Evolutionary conservation across 192 early-diverging fungal species (phyloP), one percentile per base, ranked within the genome.

Genomic region (Backusella morwellensis): DNA sequence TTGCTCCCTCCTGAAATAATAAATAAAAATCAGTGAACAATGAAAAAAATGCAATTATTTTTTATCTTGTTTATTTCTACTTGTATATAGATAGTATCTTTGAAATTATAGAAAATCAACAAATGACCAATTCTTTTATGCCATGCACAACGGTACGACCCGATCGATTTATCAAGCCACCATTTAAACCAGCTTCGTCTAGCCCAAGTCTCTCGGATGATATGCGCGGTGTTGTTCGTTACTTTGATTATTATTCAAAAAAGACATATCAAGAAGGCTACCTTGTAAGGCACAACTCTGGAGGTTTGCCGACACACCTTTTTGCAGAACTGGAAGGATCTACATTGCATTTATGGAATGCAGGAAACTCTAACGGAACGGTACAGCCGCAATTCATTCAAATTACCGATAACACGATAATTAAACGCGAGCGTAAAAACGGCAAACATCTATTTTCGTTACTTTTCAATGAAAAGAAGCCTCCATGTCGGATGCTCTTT

Each of bases 11-110:
- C 56, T 63, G 26, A 63, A 63, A 26, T 29, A 50, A 29, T 29
- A 63, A 63, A 63, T 63, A 63, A 63, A 29, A 63, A 63, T 14
- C 56, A 63, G 0, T 63, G 21, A 63, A 14, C 23, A 63, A 63
- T 29, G 56, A 63, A 63, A 59, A 40, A 63, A 63, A 63, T 63
- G 56, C 23, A 63, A 63, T 63, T 23, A 54, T 21, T 54, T 63
- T 54, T 63, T 9, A 63, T 63, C 23, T 29, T 19, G 29, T 63
- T 63, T 63, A 12, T 63, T 26, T 63, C 8, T 12, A 14, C 23
- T 63, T 63, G 56, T 63, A 63, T 29, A 63, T 63, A 63, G 7
- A 63, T 29, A 26, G 14, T 14, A 6, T 8, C 14, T 21, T 12
- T 29, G 9, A 29, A 63, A 26, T 14, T 63, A 12, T 29, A 14